Evolutionary conservation across 1,284 basidiomycete species (phyloP).

Genomic region (Ceratobasidium sp.): DNA sequence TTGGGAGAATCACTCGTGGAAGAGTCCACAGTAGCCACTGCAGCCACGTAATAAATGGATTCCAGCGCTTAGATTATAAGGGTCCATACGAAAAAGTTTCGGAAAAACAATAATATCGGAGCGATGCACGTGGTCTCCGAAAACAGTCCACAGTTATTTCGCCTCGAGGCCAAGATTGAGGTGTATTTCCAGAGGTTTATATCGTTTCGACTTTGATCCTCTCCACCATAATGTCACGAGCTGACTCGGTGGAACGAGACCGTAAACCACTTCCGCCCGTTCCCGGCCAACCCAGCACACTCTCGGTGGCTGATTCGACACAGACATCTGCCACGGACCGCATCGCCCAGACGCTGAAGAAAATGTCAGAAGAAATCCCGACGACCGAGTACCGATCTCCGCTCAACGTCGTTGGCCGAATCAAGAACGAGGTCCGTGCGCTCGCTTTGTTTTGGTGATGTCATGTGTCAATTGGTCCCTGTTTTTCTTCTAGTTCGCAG

Average conservation of each 20-base stretch:
- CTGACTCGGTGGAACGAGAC: slow-evolving; percentile 37
- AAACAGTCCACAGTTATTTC: slow-evolving; percentile 12
- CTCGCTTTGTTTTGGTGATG: slow-evolving; percentile 35
- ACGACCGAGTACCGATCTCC: slow-evolving; percentile 33
- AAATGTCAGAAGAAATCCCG: slow-evolving; percentile 35
- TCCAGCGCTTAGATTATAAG: slow-evolving; percentile 1
- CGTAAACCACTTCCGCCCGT: slow-evolving; percentile 30
- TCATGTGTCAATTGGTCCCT: slow-evolving; percentile 34
- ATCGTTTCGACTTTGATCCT: slow-evolving; percentile 13
- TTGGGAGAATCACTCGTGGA: slow-evolving; percentile 72
- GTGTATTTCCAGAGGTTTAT: background rate
- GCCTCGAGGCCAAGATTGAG: slow-evolving; percentile 34
- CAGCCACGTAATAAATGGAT: background rate
- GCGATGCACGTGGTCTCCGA: slow-evolving; percentile 15
- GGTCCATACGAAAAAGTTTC: too few relatives aligned
- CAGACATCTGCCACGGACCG: slow-evolving; percentile 18
- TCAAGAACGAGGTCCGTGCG: slow-evolving; percentile 37
- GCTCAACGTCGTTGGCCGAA: slow-evolving; percentile 28
- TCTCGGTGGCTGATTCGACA: slow-evolving; percentile 14
- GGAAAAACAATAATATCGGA: background rate
- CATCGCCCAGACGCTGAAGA: slow-evolving; percentile 13
- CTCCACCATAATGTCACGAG: slow-evolving; percentile 29
- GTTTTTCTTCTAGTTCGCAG: slow-evolving; percentile 34
- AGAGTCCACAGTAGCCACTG: slow-evolving; percentile 26
- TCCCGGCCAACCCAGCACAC: background rate